Evolutionary conservation across 805 yeast genomes (phyloP), one percentile per base, ranked within the genome.

Genomic region (Suhomyces xylopsoci): DNA sequence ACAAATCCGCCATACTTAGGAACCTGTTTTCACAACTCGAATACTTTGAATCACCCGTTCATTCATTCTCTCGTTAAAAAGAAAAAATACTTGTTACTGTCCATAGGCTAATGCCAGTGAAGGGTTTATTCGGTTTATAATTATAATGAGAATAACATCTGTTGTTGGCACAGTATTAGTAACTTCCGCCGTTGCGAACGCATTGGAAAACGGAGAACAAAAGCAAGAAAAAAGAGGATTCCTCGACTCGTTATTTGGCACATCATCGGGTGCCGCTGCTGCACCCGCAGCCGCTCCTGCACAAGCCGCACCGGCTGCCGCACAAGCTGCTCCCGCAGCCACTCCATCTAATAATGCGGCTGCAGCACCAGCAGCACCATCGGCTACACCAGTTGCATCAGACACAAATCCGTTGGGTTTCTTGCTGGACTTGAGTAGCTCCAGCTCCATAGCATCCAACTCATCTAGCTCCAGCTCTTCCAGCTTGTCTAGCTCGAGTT

Each of bases 161-260:
- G 63, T 64, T 50, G 57, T 62, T 49, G 60, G 56, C 55, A 60
- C 61, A 49, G 55, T 65, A 45, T 61, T 67, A 62, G 56, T 60
- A 44, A 58, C 63, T 40, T 52, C 67, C 25, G 62, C 64, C n/a
- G 54, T 65, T 44, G 66, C 61, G 38, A 59, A 52, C 36, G 61
- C 57, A 12, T 51, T 54, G 19, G 42, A 48, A 34, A 50, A 47
- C 42, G 48, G 42, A 19, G 26, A 42, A 12, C 10, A 26, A 30
- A 42, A 42, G n/a, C 38, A 26, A 42, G 53, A 50, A 24, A 54
- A 55, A 50, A 53, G 60, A 40, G 47, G 55, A 5, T 49, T 55
- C 50, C 49, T 57, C 19, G 56, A 53, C 30, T 48, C 53, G 4
- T 50, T 55, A 34, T 40, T 50, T 32, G 50, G 54, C 15, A 48